Evolutionary conservation across 2,329 filamentous ascomycete genomes (phyloP), one percentile per base, ranked within the genome.

Genomic region (Emergomyces orientalis): DNA sequence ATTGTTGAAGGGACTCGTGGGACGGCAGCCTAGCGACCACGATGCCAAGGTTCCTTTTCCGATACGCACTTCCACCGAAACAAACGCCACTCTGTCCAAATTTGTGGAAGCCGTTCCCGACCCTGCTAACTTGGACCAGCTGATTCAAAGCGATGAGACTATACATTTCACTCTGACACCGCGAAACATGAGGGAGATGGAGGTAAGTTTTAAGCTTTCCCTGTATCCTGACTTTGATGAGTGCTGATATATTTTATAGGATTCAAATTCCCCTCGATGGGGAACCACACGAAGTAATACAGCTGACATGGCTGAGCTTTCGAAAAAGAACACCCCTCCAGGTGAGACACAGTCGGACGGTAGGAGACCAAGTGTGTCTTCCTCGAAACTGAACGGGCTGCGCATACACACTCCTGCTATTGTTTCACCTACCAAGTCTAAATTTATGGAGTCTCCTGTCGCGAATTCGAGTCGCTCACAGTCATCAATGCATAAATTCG

Each of bases 131-230:
- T 88, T 94, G 69, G 90, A 94, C 70, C 83, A 91, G 68, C 80
- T 93, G 59, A 92, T 94, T 65, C 85, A 89, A 63, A 91, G 89
- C 73, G 88, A 91, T 68, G 85, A 91, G 71, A 93, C 90, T 1
- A 86, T 93, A 52, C 89, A 90, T 69, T 93, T 88, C 72, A 93
- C 90, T 1, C 79, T 93, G 34, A 94, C 90, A 0, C 89, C 90
- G 0, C 86, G 89, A 71, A 89, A 82, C 68, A 90, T 93, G 83
- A 86, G 88, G 65, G 84, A 89, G 67, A 86, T 89, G 69, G 86
- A 90, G 74, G 88, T 89, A 77, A 77, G 84, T 79, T 58, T 32
- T 2, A 25, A 11, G 11, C 4, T 7, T 32, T 30, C 32, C 56
- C 14, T 19, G 32, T 49, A 11, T 62, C 22, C 60, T 64, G 58